These are phyloP conservation scores for Hypsizygus marmoreus DNA, from an alignment of 768 basidiomycete genomes.

Conservation along the genomic window DNA sequence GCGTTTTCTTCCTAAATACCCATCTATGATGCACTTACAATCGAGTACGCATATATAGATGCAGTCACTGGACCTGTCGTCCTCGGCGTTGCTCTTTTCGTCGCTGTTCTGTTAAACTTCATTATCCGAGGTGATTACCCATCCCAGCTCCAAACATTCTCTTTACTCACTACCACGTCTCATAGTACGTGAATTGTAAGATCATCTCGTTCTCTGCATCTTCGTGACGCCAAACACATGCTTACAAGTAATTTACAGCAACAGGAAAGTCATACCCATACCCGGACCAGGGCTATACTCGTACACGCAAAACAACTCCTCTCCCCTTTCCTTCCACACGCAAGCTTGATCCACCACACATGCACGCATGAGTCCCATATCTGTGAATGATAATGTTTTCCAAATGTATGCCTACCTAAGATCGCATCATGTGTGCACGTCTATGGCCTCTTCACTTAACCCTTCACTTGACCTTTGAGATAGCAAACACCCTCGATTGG, in stretches of 20 bases:
- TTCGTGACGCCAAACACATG: not conserved
- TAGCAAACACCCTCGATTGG: no score
- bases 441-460: no score
- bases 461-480: no score
- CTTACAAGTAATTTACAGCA: constrained; percentile 13
- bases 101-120: constrained; percentile 88
- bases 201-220: not conserved
- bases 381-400: no score
- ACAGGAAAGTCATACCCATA: constrained; percentile 29
- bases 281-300: constrained; percentile 28
- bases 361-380: no score
- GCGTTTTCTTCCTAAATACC: constrained; percentile 17
- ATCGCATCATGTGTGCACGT: no score
- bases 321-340: constrained; percentile 7
- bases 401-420: not conserved
- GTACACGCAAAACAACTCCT: not conserved
- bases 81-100: constrained; percentile 81
- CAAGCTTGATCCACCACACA: not conserved
- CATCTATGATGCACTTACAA: not conserved
- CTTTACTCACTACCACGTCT: constrained; percentile 5
- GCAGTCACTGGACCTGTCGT: constrained; percentile 80
- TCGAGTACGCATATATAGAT: constrained; percentile 47
- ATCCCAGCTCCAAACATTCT: constrained; percentile 1
- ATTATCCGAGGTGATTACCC: constrained; percentile 69
- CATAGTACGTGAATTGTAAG: constrained; percentile 63